Evolutionary conservation across 2,329 filamentous ascomycete species (phyloP).

Genomic region (Fusarium sambucinum): DNA sequence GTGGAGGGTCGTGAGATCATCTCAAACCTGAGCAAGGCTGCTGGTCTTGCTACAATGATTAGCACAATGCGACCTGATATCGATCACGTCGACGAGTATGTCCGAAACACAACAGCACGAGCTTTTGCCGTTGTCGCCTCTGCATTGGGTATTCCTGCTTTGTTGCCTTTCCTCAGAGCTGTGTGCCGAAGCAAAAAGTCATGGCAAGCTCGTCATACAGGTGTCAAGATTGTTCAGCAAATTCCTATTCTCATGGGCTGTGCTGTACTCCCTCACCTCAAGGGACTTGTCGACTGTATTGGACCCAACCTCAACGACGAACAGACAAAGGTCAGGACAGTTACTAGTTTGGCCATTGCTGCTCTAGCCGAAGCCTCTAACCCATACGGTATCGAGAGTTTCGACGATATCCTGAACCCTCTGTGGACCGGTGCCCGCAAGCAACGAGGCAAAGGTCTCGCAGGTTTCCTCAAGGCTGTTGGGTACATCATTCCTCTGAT

Average conservation of each 20-base stretch:
- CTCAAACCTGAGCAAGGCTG: conserved; percentile 95
- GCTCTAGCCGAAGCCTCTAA: conserved; percentile 96
- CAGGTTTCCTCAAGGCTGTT: conserved; percentile 96
- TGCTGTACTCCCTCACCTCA: conserved; percentile 93
- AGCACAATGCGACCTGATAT: conserved; percentile 99
- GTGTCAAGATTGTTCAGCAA: conserved; percentile 99
- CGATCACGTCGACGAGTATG: conserved; percentile 97
- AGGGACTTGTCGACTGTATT: conserved; percentile 96
- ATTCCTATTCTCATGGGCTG: conserved; percentile 99
- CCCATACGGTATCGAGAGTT: conserved; percentile 98
- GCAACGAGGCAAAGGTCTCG: conserved; percentile 94
- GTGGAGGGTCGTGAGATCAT: conserved; percentile 99
- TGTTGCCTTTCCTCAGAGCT: conserved; percentile 93
- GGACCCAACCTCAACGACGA: conserved; percentile 96
- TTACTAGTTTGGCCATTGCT: conserved; percentile 93
- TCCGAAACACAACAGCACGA: conserved; percentile 95
- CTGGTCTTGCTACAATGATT: conserved; percentile 98
- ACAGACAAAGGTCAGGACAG: conserved; percentile 96
- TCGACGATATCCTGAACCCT: conserved; percentile 96
- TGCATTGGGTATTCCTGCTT: conserved; percentile 92
- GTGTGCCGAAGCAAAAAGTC: conserved; percentile 99
- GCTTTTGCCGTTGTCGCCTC: conserved; percentile 98
- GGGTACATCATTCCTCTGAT: conserved; percentile 98
- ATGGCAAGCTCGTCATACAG: conserved; percentile 97
- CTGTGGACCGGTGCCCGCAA: conserved; percentile 97